These are phyloP conservation scores for Diplosphaera chodatii DNA, from an alignment of 139 green algal genomes.

Conservation along the genomic window DNA sequence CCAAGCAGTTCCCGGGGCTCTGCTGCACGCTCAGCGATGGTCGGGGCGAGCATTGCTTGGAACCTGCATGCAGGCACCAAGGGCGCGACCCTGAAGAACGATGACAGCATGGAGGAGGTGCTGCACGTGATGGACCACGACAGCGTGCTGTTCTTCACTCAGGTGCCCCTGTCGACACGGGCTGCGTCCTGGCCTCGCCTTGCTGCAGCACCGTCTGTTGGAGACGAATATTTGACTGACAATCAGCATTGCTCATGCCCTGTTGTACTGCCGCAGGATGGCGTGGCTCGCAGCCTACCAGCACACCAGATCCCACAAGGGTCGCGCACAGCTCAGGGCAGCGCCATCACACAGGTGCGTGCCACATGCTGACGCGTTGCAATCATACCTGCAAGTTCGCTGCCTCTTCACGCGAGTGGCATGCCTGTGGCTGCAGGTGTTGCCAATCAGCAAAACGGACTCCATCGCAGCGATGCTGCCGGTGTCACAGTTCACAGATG, in stretches of 20 bases:
- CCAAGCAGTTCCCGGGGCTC: too few species aligned
- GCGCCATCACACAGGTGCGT: slow-evolving; percentile 31
- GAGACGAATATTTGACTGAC: too few species aligned
- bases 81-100: slow-evolving; percentile 38
- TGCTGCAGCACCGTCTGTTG: too few species aligned
- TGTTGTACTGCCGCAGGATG: slow-evolving; percentile 17
- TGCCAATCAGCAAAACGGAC: slow-evolving; percentile 35
- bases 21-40: too few species aligned
- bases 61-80: slow-evolving; percentile 54
- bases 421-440: slow-evolving; percentile 39
- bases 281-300: slow-evolving; percentile 45
- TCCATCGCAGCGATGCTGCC: slow-evolving; percentile 52
- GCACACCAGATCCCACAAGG: slow-evolving; percentile 67
- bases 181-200: too few species aligned
- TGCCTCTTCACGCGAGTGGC: too few species aligned
- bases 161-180: background rate
- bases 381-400: too few species aligned
- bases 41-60: too few species aligned
- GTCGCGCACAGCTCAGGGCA: slow-evolving; percentile 46
- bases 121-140: slow-evolving; percentile 63
- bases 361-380: background rate
- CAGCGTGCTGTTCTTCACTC: slow-evolving; percentile 72
- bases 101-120: slow-evolving; percentile 64
- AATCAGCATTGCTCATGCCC: too few species aligned
- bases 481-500: slow-evolving; percentile 24